Evolutionary conservation across 1,284 basidiomycete species (phyloP), one percentile per base, ranked within the genome.

Genomic region (Cerrena zonata): DNA sequence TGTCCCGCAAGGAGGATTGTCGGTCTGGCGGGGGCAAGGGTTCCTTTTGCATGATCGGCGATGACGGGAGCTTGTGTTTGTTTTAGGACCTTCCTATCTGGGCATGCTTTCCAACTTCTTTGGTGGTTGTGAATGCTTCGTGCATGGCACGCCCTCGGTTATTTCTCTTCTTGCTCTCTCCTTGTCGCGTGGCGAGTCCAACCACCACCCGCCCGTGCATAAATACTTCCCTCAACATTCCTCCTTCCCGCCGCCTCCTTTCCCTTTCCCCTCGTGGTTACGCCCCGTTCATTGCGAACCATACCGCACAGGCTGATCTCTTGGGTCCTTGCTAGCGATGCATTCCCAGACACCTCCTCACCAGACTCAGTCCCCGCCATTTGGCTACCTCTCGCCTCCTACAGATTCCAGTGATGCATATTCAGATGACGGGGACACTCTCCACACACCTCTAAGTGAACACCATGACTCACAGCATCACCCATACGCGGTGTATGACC

Each of bases 341-440:
- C 47, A 41, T 49, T 21, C 47, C 42, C 30, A 34, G 15, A 41
- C 10, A 7, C 24, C 22, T 18, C 37, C 30, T 27, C n/a, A 19
- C 37, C 39, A 49, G 23, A n/a, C 39, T 3, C 54, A 53, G 12
- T 58, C 62, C n/a, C 61, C 63, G 44, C 52, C 54, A 25, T 58
- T 66, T 50, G 62, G 58, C 48, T 67, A 65, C 54, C 61, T 65
- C 41, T 69, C 71, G 23, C 67, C 65, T 18, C 65, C 59, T 43
- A 61, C 65, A 48, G 72, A 72, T 53, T 54, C 65, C 43, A 66
- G 62, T 45, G 69, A 69, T 55, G 62, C 61, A 26, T 71, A 67
- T 45, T 68, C 69, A 13, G 72, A 73, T 58, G 71, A 71, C 60
- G 69, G 69, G 56, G 65, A 70, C 51, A 60, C 70, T 45, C 64